Base-by-base conservation (phyloP, 1,284 basidiomycete genomes). In the Amylostereum chailletii region DNA sequence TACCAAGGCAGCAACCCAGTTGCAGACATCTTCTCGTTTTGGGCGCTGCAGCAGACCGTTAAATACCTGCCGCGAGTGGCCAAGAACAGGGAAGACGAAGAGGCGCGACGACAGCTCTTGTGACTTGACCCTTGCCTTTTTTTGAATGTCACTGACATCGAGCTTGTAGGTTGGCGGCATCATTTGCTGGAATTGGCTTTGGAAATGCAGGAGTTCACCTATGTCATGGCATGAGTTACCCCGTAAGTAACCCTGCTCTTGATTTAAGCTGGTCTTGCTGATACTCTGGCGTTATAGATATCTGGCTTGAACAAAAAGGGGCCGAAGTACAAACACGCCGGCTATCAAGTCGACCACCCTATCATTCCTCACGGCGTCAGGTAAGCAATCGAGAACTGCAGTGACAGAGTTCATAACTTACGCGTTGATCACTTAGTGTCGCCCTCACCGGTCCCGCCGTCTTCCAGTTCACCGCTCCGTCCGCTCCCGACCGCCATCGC, bases 1-100 rank as follows among this genome's bases (percentile, higher is more conserved):
- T 98, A 97, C 63, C 94, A 98, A 69, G 94, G 94, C 45, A 88
- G 90, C 57, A 98, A 98, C 67, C 94, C 94, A 4, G 90, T 96
- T 39, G 89, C 92, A 4, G 94, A 98, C 63, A 91, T 98, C 48
- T 98, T 98, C 70, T 94, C 92, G 4, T 74, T 89, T 55, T 98
- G 94, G 94, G 94, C 95, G 3, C 71, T 98, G 52, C 81, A 86
- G 62, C 90, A 93, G 33, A 92, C 93, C 0, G 86, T 97, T 54
- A 84, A 93, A 65, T 87, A 93, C 62, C 78, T 98, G 27, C 95
- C 94, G 19, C 79, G 90, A 30, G 82, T 98, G 38, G 86, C 88
- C 2, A 86, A 83, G 62, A 82, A 96, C 62, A 76, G 72, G 5
- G 75, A 81, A 50, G 90, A 97, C 64, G 70, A 76, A 41, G 90